Base-by-base conservation (phyloP, 495 filamentous ascomycete species). In the Podospora australis region DNA sequence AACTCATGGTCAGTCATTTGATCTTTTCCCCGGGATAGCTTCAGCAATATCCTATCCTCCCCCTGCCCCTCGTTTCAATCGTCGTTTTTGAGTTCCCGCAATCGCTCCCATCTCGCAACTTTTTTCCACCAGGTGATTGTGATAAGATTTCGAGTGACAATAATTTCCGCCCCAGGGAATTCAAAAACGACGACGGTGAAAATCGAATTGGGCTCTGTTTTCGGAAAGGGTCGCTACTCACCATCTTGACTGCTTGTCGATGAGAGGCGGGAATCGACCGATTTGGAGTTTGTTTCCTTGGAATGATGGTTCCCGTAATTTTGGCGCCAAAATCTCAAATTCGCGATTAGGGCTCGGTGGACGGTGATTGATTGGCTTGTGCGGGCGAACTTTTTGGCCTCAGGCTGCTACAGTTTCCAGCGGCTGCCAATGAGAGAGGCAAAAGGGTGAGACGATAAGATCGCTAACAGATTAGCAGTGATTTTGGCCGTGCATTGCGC, bases 171-270 rank as follows among this genome's bases (percentile, higher is more conserved):
- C 34, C 16, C 26, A 44, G 39, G 28, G 38, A 21, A 38, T 41
- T 28, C 20, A 39, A 20, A 45, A 20, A 30, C 49, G 44, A 44
- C 16, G 19, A 19, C 20, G 43, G 36, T 48, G 42, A 40, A 9
- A 25, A 20, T n/a, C 40, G 36, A 20, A 51, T 39, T 28, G 30
- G 24, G 30, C 50, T 52, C 40, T 28, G 32, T 14, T 29, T 54
- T 54, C 46, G 50, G 14, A 46, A 38, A 45, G 54, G 25, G n/a
- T n/a, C n/a, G n/a, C 21, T 28, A 66, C 65, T 62, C 52, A 68
- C 65, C 65, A 68, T 68, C 63, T 68, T 68, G 58, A 46, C 61
- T 64, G 51, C 41, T 58, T 62, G 60, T 65, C 62, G 62, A 57
- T 57, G 57, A 52, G 48, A 55, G 54, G 50, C 56, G 57, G 52